Conservation (phyloP, 495 filamentous ascomycete genomes). For the Usnea hakonensis region DNA sequence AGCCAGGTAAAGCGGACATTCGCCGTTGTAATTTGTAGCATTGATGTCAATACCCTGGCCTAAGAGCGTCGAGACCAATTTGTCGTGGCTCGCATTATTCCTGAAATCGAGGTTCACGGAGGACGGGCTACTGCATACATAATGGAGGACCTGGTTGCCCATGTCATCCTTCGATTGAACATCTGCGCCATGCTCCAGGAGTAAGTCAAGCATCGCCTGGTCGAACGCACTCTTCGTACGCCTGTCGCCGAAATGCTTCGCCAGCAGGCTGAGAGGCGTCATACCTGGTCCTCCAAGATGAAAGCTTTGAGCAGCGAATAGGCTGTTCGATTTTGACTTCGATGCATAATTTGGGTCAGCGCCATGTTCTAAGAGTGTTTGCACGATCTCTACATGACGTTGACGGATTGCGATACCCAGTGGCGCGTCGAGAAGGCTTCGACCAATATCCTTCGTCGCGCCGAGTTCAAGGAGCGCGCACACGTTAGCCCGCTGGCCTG, state of each 20-base stretch:
- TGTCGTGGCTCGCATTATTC: background rate
- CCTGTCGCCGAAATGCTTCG: background rate
- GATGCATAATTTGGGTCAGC: background rate
- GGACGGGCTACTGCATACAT: background rate
- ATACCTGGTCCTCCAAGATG: background rate
- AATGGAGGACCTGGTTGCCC: slow-evolving; percentile 1
- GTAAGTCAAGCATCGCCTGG: background rate
- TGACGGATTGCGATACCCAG: slow-evolving; percentile 1
- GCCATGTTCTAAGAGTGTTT: background rate
- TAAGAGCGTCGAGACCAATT: background rate
- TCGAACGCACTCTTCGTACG: background rate
- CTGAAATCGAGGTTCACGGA: background rate
- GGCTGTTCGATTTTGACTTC: background rate
- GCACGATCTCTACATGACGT: background rate
- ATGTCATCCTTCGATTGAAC: background rate
- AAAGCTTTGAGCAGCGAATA: background rate
- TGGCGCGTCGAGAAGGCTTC: background rate
- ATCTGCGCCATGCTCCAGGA: slow-evolving; percentile 2
- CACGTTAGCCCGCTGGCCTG: background rate
- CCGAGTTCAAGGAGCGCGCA: slow-evolving; percentile 1
- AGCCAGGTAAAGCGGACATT: background rate
- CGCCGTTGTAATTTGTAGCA: background rate
- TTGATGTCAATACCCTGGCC: background rate
- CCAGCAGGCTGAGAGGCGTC: background rate
- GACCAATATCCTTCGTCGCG: background rate